These are phyloP conservation scores for Emmonsia crescens DNA, from an alignment of 2,329 filamentous ascomycete genomes.

Conservation along the genomic window DNA sequence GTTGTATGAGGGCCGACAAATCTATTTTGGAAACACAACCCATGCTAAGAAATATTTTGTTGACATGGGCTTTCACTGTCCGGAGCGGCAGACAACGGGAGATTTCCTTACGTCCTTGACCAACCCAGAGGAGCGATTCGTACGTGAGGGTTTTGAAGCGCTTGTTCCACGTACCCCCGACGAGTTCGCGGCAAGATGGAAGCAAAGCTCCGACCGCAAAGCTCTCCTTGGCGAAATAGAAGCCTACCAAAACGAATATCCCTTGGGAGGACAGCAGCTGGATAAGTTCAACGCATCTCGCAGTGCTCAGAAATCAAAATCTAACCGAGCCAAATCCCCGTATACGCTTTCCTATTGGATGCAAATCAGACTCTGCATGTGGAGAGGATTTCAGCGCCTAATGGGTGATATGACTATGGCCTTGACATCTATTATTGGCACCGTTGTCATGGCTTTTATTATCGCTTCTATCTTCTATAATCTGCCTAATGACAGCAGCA, in stretches of 20 bases:
- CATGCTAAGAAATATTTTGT: constrained; percentile 68
- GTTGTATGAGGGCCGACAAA: constrained; percentile 63
- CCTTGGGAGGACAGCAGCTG: constrained; percentile 21
- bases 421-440: constrained; percentile 54
- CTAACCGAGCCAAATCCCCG: constrained; percentile 56
- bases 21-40: constrained; percentile 60
- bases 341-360: constrained; percentile 69
- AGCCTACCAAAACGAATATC: constrained; percentile 33
- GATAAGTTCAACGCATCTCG: constrained; percentile 21
- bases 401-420: constrained; percentile 66
- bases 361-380: constrained; percentile 68
- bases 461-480: constrained; percentile 76
- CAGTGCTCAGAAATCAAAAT: constrained; percentile 34
- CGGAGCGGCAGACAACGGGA: constrained; percentile 61
- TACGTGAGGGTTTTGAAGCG: constrained; percentile 46
- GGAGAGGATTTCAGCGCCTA: constrained; percentile 68
- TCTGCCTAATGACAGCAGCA: constrained; percentile 50
- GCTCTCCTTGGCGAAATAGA: constrained; percentile 34
- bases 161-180: constrained; percentile 56
- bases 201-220: constrained; percentile 41
- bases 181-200: constrained; percentile 53
- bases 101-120: constrained; percentile 77
- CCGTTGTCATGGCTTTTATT: constrained; percentile 65
- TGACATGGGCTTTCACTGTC: constrained; percentile 60
- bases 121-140: constrained; percentile 68